phyloP scores from a whole-genome alignment of 2,329 filamentous ascomycete species.

The Capronia americana region DNA sequence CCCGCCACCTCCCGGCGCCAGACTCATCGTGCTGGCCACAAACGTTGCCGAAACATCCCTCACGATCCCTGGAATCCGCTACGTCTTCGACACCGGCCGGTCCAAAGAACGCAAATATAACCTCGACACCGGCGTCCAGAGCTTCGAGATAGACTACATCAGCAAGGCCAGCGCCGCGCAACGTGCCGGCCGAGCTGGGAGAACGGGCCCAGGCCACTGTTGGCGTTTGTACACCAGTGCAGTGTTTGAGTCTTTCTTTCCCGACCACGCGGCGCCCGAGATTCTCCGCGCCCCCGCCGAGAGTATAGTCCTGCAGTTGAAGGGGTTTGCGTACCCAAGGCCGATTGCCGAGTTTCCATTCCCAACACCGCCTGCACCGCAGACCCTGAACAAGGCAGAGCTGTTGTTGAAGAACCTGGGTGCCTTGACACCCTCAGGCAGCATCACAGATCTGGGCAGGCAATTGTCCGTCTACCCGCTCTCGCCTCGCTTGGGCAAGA shows the following conservation, averaged over 20 bases:
- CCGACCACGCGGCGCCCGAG: constrained; percentile 85
- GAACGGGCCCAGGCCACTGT: constrained; percentile 94
- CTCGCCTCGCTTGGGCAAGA: constrained; percentile 87
- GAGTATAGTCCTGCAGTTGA: constrained; percentile 88
- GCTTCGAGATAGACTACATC: constrained; percentile 94
- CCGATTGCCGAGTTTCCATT: constrained; percentile 90
- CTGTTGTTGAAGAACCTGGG: constrained; percentile 84
- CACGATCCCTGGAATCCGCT: constrained; percentile 92
- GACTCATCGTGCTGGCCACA: constrained; percentile 87
- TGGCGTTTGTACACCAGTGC: constrained; percentile 94
- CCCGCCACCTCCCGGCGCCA: constrained; percentile 77
- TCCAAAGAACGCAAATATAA: constrained; percentile 93
- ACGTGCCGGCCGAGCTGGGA: constrained; percentile 88
- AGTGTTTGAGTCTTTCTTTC: constrained; percentile 85
- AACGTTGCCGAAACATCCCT: constrained; percentile 97
- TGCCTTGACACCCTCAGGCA: constrained; percentile 72
- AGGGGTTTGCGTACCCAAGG: constrained; percentile 89
- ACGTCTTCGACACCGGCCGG: constrained; percentile 93
- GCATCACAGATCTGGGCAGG: constrained; percentile 78
- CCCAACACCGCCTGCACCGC: constrained; percentile 82
- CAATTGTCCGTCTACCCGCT: constrained; percentile 89
- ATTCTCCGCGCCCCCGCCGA: constrained; percentile 91
- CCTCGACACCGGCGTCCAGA: constrained; percentile 86
- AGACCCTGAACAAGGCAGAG: constrained; percentile 81
- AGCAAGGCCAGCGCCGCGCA: constrained; percentile 96